Base-by-base conservation (phyloP, 2,329 filamentous ascomycete species). In the Fusarium sp. region DNA sequence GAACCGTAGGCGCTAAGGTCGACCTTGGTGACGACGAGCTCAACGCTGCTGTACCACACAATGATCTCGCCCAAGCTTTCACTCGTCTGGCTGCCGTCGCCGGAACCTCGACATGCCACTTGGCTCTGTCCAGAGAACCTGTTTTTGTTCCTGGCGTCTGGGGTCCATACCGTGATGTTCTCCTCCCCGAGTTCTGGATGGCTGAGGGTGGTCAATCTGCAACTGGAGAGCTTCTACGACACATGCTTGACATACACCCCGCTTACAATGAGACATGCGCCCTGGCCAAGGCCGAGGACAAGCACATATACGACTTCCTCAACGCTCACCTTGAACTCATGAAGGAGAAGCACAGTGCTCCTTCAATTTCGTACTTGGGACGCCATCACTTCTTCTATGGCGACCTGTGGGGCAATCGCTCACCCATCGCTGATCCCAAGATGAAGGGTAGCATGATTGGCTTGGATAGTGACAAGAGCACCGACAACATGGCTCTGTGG, bases 321-420 rank as follows among this genome's bases (percentile, higher is more conserved):
- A 98, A 99, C 80, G 87, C 90, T 68, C 94, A 97, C 76, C 88
- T 99, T 13, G 88, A 90, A 65, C 90, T 93, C 73, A 87, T 98
- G 84, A 87, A 87, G 25, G 87, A 91, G 74, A 90, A 90, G 75
- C 81, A 83, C 25, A 83, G 86, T 4, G 93, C 93, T 4, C 94
- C 94, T 0, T 90, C 89, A 55, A 87, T 98, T 68, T 91, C 93
- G 20, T 97, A 94, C 80, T 86, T 99, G 3, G 94, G 90, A 14
- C 92, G 95, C 11, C 95, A 99, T 81, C 92, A 97, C 83, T 99
- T 99, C 88, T 97, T 99, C 84, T 99, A 99, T 80, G 96, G 96
- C 69, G 96, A 99, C 78, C 86, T 98, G 6, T 98, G 97, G 87
- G 96, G 96, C 66, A 99, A 99, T 83, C 91, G 96, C 42, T 97